phyloP scores from a whole-genome alignment of 2,329 filamentous ascomycete genomes.

The Sporothrix schenckii region DNA sequence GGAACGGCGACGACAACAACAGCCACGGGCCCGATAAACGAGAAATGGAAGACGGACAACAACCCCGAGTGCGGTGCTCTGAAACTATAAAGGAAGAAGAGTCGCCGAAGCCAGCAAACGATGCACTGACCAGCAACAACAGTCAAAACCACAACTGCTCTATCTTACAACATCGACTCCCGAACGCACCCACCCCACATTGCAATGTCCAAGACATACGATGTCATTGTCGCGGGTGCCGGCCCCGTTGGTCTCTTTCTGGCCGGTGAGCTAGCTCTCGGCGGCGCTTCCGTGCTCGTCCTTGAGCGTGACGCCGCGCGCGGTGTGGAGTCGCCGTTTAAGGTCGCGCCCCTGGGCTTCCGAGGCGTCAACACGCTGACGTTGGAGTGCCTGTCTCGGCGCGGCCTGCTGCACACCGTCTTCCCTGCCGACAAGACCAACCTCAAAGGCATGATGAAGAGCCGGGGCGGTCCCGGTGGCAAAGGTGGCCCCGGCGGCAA shows the following conservation, averaged over 20 bases:
- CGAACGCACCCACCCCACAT: neutral
- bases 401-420: conserved; percentile 44
- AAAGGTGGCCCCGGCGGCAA: neutral
- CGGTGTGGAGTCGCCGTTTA: conserved; percentile 40
- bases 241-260: conserved; percentile 45
- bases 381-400: conserved; percentile 45
- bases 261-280: conserved; percentile 45
- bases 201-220: conserved; percentile 37
- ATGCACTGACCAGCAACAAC: neutral
- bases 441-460: conserved; percentile 23
- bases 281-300: conserved; percentile 44
- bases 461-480: neutral
- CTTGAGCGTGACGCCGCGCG: conserved; percentile 40
- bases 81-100: conserved; percentile 1
- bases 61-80: neutral
- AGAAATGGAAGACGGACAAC: neutral
- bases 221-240: conserved; percentile 45
- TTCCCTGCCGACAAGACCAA: conserved; percentile 30
- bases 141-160: no score
- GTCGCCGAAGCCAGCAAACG: neutral
- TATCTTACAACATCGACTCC: neutral
- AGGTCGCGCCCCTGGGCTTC: conserved; percentile 40
- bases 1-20: neutral
- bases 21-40: neutral
- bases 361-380: conserved; percentile 44